Conservation (phyloP, 2,329 filamentous ascomycete genomes). For the Fusarium sp. region DNA sequence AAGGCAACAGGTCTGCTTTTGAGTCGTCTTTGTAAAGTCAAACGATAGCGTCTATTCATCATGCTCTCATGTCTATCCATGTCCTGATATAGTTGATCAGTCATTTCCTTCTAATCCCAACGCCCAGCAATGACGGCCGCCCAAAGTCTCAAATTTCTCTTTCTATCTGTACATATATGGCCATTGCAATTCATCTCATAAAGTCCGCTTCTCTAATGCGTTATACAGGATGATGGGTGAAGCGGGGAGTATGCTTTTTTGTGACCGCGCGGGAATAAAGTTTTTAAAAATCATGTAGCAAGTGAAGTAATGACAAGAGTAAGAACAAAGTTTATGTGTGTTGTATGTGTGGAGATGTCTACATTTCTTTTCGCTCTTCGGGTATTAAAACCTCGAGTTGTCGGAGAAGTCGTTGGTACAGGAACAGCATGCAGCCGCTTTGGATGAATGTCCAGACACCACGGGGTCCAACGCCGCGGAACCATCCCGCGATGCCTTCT, state of each 20-base stretch:
- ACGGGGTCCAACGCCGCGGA: slow-evolving; percentile 92
- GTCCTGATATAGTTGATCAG: slow-evolving; percentile 42
- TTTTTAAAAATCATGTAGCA: slow-evolving; percentile 33
- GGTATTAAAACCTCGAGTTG: slow-evolving; percentile 72
- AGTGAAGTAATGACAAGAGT: slow-evolving; percentile 35
- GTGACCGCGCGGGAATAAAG: slow-evolving; percentile 23
- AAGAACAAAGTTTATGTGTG: slow-evolving; percentile 29
- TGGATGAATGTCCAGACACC: slow-evolving; percentile 98
- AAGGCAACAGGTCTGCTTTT: background rate
- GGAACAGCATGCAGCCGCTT: slow-evolving; percentile 94
- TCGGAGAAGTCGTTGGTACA: slow-evolving; percentile 90
- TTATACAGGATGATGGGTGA: slow-evolving; percentile 24
- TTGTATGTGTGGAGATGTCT: slow-evolving; percentile 40
- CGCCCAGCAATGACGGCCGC: slow-evolving; percentile 49
- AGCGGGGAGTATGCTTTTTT: slow-evolving; percentile 20
- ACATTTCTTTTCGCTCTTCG: slow-evolving; percentile 48
- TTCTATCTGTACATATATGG: slow-evolving; percentile 49
- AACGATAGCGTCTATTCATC: slow-evolving; percentile 45
- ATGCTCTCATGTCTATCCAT: slow-evolving; percentile 49
- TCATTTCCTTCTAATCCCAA: slow-evolving; percentile 50
- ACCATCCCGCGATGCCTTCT: slow-evolving; percentile 91
- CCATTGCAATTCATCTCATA: slow-evolving; percentile 42
- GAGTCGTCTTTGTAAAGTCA: slow-evolving; percentile 16
- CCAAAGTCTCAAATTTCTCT: slow-evolving; percentile 36
- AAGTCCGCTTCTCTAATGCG: slow-evolving; percentile 34